phyloP scores from a whole-genome alignment of 2,329 filamentous ascomycete species.

The Pseudogymnoascus sp. region DNA sequence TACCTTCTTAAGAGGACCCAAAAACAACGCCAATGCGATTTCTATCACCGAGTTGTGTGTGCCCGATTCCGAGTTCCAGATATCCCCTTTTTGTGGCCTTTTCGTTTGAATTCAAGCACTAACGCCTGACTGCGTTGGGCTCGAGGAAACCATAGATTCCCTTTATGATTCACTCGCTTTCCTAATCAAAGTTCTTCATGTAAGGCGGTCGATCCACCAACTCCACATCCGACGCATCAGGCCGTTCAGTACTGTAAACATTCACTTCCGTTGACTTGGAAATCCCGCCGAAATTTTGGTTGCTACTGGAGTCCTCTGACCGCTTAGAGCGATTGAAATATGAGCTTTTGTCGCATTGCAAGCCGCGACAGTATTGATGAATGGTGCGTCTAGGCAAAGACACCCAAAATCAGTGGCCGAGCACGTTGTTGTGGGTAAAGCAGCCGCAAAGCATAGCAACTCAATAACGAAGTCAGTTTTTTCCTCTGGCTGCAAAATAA shows the following conservation, averaged over 20 bases:
- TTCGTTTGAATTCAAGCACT: no score
- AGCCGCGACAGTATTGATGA: slow-evolving; percentile 20
- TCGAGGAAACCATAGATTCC: neutral
- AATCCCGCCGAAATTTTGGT: slow-evolving; percentile 7
- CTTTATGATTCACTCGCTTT: neutral
- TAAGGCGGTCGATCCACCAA: slow-evolving; percentile 9
- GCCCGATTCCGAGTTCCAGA: no score
- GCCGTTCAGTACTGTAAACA: slow-evolving; percentile 8
- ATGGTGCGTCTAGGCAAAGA: slow-evolving; percentile 23
- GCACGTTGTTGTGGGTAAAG: slow-evolving; percentile 18
- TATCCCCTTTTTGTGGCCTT: no score
- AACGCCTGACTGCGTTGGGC: neutral
- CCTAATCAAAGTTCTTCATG: neutral
- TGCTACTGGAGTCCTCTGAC: neutral
- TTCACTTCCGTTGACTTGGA: slow-evolving; percentile 11
- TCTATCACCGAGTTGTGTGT: no score
- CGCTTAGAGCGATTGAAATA: slow-evolving; percentile 9
- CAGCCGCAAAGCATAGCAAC: neutral
- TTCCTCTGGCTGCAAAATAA: no score
- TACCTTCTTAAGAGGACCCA: no score
- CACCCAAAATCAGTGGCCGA: slow-evolving; percentile 22
- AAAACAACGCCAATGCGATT: no score
- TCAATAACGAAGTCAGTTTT: no score
- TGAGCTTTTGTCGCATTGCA: slow-evolving; percentile 20
- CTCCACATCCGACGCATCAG: slow-evolving; percentile 12